A percentile compares a stretch with the other conserved stretches of the same genome.
Conservation (phyloP, 1,139 yeast genomes). For the Scheffersomyces stambukii region DNA sequence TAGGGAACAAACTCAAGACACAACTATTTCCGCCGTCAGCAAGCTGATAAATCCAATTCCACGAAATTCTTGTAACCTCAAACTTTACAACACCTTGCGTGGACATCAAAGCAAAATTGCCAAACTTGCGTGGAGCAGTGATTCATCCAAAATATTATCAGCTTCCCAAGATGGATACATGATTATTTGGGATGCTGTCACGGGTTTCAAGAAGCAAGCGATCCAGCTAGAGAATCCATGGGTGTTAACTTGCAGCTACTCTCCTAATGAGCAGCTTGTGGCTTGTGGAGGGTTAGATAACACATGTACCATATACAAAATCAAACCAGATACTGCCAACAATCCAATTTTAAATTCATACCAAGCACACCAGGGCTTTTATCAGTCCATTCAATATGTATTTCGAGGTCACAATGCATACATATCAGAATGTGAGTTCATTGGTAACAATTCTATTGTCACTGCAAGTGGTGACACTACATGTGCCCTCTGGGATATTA, state of each 20-base stretch:
- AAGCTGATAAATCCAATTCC: constrained; percentile 24
- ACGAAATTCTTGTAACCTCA: constrained; percentile 29
- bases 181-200: constrained; percentile 76
- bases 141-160: constrained; percentile 57
- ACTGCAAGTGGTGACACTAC: constrained; percentile 87
- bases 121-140: constrained; percentile 64
- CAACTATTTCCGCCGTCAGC: constrained; percentile 40
- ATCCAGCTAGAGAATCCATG: constrained; percentile 70
- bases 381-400: constrained; percentile 46
- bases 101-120: constrained; percentile 80
- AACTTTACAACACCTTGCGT: constrained; percentile 40
- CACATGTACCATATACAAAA: constrained; percentile 64
- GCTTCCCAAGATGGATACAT: constrained; percentile 88
- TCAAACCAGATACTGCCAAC: constrained; percentile 20
- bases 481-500: constrained; percentile 75
- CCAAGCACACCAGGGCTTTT: constrained; percentile 20
- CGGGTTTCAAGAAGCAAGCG: constrained; percentile 70
- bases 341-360: constrained; percentile 7
- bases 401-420: constrained; percentile 83
- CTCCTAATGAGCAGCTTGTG: constrained; percentile 60
- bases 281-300: constrained; percentile 87
- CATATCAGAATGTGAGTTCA: constrained; percentile 69
- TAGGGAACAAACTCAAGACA: constrained; percentile 41
- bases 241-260: constrained; percentile 71
- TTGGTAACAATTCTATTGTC: constrained; percentile 47